phyloP scores from a whole-genome alignment of 2,329 filamentous ascomycete genomes.

The Fusarium paranaense region DNA sequence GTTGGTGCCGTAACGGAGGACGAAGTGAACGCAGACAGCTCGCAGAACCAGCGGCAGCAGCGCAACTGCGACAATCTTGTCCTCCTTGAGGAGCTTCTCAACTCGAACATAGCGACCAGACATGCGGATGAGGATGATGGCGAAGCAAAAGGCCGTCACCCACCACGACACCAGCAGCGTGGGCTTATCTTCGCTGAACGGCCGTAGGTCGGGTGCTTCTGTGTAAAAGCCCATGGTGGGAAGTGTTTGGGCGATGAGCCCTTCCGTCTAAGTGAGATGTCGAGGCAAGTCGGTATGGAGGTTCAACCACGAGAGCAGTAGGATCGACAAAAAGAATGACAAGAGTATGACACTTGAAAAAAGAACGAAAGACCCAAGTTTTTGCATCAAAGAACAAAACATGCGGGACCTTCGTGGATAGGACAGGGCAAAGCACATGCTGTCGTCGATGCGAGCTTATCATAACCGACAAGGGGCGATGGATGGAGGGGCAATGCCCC shows the following conservation, averaged over 20 bases:
- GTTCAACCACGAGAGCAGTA: background rate
- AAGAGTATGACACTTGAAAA: constrained; percentile 4
- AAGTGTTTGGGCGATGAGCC: constrained; percentile 27
- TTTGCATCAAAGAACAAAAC: constrained; percentile 1
- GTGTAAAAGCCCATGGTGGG: constrained; percentile 67
- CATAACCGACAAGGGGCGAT: constrained; percentile 9
- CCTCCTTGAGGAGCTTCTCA: constrained; percentile 85
- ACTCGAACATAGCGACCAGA: constrained; percentile 84
- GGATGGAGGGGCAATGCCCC: background rate
- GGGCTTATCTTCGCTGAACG: constrained; percentile 74
- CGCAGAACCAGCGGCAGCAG: constrained; percentile 81
- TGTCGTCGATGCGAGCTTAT: background rate
- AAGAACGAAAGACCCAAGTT: constrained; percentile 1
- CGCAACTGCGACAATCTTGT: constrained; percentile 82
- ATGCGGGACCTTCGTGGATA: constrained; percentile 29
- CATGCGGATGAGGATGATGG: constrained; percentile 82
- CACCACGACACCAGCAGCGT: constrained; percentile 94
- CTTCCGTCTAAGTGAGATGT: constrained; percentile 5
- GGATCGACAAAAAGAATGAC: background rate
- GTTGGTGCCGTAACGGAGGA: constrained; percentile 90
- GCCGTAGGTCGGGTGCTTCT: constrained; percentile 57
- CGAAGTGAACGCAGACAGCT: constrained; percentile 84
- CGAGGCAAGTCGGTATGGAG: background rate
- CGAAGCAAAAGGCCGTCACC: constrained; percentile 83
- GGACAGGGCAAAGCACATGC: background rate